Base-by-base conservation (phyloP, 495 filamentous ascomycete species). In the Entonaema liquescens region DNA sequence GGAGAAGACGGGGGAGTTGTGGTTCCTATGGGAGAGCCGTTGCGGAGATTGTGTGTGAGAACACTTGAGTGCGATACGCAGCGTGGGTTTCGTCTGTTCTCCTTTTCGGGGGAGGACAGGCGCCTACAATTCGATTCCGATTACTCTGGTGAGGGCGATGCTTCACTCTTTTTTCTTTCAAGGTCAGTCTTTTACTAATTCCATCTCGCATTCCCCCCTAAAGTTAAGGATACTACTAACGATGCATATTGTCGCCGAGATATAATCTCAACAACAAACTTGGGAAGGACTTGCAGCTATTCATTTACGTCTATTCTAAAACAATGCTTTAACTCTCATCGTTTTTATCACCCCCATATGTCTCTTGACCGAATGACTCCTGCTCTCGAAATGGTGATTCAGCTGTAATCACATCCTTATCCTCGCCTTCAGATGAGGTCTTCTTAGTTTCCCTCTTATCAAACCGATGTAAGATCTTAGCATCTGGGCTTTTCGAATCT, bases 41-140 rank as follows among this genome's bases (percentile, higher is more conserved):
- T 93, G 92, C 92, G 91, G 90, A 94, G 92, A 93, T 93, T 89
- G 92, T 95, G 91, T 88, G 91, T 89, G 82, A 86, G 83, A 77
- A 78, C 92, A 97, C 93, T 95, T 95, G 86, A 98, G 94, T 97
- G 91, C 94, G 95, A 98, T 98, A 93, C 92, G 94, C 93, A 88
- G 95, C 93, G 90, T 97, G 85, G 64, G 59, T 21, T 42, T 42
- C 38, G 53, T 28, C 86, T 84, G 72, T 76, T 80, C 78, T 75
- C 79, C 79, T 76, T 80, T 73, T 78, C 62, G 80, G 76, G 77
- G 79, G 86, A 89, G 79, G 86, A 89, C 33, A 44, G 44, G 28
- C 59, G 25, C 49, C 64, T 90, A 93, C 89, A 91, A 97, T 96
- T 96, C 93, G 91, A 98, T 97, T 97, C 94, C 92, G 78, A 79